phyloP scores from a whole-genome alignment of 2,329 filamentous ascomycete genomes.

The Canariomyces notabilis region DNA sequence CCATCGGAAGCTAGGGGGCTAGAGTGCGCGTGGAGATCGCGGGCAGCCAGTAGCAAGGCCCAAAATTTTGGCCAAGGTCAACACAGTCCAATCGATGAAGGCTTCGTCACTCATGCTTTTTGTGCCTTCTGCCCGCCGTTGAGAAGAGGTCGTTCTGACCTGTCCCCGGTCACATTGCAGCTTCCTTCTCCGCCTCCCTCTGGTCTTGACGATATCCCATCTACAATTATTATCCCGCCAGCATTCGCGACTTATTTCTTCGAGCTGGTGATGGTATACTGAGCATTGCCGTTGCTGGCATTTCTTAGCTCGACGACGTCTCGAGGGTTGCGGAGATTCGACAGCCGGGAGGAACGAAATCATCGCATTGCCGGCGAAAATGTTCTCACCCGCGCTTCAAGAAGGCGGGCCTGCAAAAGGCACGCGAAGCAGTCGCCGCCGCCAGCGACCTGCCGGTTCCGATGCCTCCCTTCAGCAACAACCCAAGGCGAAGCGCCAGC shows the following conservation, averaged over 20 bases:
- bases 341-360: slow-evolving; percentile 3
- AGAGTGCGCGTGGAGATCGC: slow-evolving; percentile 15
- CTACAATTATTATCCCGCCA: slow-evolving; percentile 6
- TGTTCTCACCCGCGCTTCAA: slow-evolving; percentile 56
- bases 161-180: slow-evolving; percentile 7
- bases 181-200: slow-evolving; percentile 1
- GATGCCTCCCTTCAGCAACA: slow-evolving; percentile 48
- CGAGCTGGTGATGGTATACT: slow-evolving; percentile 14
- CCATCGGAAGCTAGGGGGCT: slow-evolving; percentile 19
- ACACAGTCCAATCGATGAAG: slow-evolving; percentile 28
- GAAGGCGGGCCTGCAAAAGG: slow-evolving; percentile 51
- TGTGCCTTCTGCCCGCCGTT: slow-evolving; percentile 11
- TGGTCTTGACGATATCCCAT: slow-evolving; percentile 2
- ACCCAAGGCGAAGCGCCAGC: slow-evolving; percentile 60
- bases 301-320: slow-evolving; percentile 9
- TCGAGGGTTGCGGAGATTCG: slow-evolving; percentile 11
- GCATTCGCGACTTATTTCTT: slow-evolving; percentile 1
- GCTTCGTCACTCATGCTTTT: slow-evolving; percentile 25
- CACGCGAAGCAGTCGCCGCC: slow-evolving; percentile 53
- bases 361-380: slow-evolving; percentile 29
- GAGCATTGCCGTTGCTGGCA: background rate
- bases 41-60: slow-evolving; percentile 24
- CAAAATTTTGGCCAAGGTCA: slow-evolving; percentile 29
- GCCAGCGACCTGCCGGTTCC: slow-evolving; percentile 54
- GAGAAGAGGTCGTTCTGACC: slow-evolving; percentile 5